Evolutionary conservation across 2,329 filamentous ascomycete species (phyloP), one percentile per base, ranked within the genome.

Genomic region (Colletotrichum sp.): DNA sequence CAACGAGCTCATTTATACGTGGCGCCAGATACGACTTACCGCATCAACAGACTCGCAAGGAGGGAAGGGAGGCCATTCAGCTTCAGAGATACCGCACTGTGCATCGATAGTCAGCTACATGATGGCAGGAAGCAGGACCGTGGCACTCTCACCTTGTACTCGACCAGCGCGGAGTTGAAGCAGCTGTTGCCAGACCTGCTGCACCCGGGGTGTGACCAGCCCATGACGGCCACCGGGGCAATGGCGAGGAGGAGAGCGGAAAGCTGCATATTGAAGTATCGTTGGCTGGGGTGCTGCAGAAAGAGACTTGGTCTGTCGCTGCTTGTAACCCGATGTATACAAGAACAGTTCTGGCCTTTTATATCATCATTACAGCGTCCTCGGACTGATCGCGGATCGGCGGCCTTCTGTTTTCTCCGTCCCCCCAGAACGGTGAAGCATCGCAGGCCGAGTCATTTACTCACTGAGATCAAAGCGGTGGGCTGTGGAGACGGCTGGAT

Each of bases 181-280:
- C 58, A 38, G 33, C 58, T 38, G 31, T 62, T 62, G 58, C 58
- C 58, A 6, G 58, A 27, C 58, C 38, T 62, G 58, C 58, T 38
- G 58, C 58, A 62, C 9, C 58, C 58, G 16, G 58, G n/a, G 33
- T 62, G 58, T 1, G 58, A 62, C 58, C 58, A 62, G 31, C n/a
- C 58, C 58, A 62, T 62, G 58, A 62, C 33, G n/a, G 33, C 33
- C 15, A 21, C 33, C 12, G 58, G 58, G 12, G 58, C 58, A n/a
- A 62, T 33, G 13, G 58, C 58, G 13, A 62, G 18, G 33, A 62
- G 29, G 33, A 62, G 8, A 11, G 33, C 0, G 1, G 58, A 62
- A 38, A 38, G 33, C 21, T 62, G 58, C 58, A 62, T 59, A n/a
- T 18, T 59, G 29, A 59, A 34, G 12, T 24, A 7, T 12, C 0